Percentiles rank a stretch among this genome's conserved stretches.
Evolutionary conservation across 306 rosid genomes (phyloP).

Genomic region (Cicer judaicum): DNA sequence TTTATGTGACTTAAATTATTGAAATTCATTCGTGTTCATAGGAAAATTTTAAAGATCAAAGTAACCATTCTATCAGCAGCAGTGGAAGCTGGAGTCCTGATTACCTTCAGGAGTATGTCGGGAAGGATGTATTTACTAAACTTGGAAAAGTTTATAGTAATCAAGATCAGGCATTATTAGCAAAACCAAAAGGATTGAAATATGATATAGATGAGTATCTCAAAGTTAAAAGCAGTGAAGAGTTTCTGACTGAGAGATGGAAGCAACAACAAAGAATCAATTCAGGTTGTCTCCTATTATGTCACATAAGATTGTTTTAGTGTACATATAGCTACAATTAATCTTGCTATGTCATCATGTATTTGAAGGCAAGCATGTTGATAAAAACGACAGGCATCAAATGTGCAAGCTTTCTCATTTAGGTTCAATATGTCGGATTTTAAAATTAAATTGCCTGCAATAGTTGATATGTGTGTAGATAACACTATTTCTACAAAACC

Average conservation of each 20-base stretch:
- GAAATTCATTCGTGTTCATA: conserved; percentile 45
- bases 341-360: conserved; percentile 5
- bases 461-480: neutral
- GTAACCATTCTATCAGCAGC: conserved; percentile 68
- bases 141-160: conserved; percentile 47
- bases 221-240: conserved; percentile 64
- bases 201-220: conserved; percentile 75
- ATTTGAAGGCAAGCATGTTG: conserved; percentile 10
- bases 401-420: neutral
- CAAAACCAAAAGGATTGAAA: conserved; percentile 52
- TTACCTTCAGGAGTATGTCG: conserved; percentile 52
- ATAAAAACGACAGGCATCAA: conserved; percentile 16
- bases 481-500: neutral
- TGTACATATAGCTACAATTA: conserved; percentile 46
- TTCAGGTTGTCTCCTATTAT: conserved; percentile 71
- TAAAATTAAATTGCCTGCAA: neutral
- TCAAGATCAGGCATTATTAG: conserved; percentile 42
- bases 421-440: neutral
- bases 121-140: conserved; percentile 55
- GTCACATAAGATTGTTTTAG: conserved; percentile 63
- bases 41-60: conserved; percentile 56
- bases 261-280: conserved; percentile 65
- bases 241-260: conserved; percentile 68
- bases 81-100: conserved; percentile 92
- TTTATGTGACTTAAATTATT: conserved; percentile 1